Evolutionary conservation across 2,329 filamentous ascomycete species (phyloP), one percentile per base, ranked within the genome.

Genomic region (Pseudocercospora fijiensis): DNA sequence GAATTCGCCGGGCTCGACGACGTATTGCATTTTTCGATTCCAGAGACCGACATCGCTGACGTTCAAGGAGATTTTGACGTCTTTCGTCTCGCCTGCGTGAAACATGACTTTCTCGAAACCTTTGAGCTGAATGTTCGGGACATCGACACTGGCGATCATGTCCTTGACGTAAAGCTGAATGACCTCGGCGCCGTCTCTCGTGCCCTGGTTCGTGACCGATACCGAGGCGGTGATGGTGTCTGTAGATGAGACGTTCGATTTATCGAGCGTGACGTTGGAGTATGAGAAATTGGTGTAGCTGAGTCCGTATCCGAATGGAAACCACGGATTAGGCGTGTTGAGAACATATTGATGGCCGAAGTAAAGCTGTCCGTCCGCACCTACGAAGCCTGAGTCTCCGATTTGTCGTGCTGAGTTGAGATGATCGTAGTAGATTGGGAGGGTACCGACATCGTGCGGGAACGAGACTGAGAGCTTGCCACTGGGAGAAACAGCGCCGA

Each of bases 1-100:
- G 73, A 91, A 92, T 45, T 87, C 83, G 1, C 89, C 89, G 2
- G 84, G 84, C 80, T 92, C 90, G 41, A 92, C 88, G 24, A 90
- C 87, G 75, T 91, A 91, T 74, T 88, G 78, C 86, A 90, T 89
- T 33, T 76, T 79, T 11, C 76, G 69, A 73, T 86, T 78, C 85
- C 85, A 88, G 7, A 87, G 70, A 0, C 85, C 85, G 67, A 85
- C 74, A 55, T 84, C 79, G 20, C 73, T 69, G 3, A 86, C 79
- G 28, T 81, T 71, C 20, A 87, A 70, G 18, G 83, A 79, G 61
- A 71, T 69, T 2, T 37, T 51, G 6, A 69, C 62, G 5, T 66
- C 52, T 13, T 62, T 64, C 24, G 60, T 66, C 61, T 69, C 61
- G 0, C 72, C 72, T 0, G 69, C 64, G 10, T 61, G 49, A 7